phyloP scores from a whole-genome alignment of 148 eudicot genomes.

The Simmondsia chinensis region DNA sequence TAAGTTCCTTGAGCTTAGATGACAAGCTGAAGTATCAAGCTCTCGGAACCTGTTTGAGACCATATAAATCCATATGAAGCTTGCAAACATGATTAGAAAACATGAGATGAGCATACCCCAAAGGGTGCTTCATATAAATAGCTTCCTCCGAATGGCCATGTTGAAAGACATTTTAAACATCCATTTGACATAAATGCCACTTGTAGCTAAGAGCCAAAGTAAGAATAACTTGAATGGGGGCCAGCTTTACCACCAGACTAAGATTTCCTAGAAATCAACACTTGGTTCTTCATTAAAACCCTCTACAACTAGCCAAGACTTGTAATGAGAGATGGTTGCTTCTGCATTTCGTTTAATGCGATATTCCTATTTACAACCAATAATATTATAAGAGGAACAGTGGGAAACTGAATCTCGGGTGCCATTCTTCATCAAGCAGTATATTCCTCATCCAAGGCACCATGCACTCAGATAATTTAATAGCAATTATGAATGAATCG shows the following conservation, averaged over 20 bases:
- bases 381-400: neutral
- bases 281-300: neutral
- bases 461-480: neutral
- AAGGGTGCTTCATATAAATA: neutral
- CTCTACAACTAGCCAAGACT: neutral
- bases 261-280: neutral
- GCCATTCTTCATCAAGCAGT: neutral
- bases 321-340: neutral
- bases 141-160: too few species aligned
- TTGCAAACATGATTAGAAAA: neutral
- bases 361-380: neutral
- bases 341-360: neutral
- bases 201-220: neutral
- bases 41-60: neutral
- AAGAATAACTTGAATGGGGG: neutral
- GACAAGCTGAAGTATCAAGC: too few species aligned
- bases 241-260: neutral
- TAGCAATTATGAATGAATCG: neutral
- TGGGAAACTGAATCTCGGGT: neutral
- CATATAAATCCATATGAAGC: neutral
- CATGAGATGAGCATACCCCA: neutral
- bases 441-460: neutral
- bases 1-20: too few species aligned
- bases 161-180: too few species aligned
- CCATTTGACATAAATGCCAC: neutral